Percentiles rank a stretch among this genome's conserved stretches.
Evolutionary conservation across 345 rosid genomes (phyloP).

Genomic region (Rubroshorea leprosula): DNA sequence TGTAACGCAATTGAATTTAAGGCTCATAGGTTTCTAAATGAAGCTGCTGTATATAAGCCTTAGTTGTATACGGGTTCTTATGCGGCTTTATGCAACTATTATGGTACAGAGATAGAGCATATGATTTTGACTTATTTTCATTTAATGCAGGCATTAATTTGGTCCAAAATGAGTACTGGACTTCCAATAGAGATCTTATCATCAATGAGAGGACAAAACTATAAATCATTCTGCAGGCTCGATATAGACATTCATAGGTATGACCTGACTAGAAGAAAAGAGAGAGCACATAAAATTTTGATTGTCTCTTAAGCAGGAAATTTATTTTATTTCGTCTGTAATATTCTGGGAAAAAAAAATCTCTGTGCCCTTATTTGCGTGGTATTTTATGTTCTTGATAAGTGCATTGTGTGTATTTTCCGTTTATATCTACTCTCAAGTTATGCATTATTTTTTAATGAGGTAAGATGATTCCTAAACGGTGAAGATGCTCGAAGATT

Average conservation of each 20-base stretch:
- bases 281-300: neutral
- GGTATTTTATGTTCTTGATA: neutral
- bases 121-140: slow-evolving; percentile 4
- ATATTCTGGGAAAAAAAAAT: too few species aligned
- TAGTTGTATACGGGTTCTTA: slow-evolving; percentile 6
- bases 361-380: neutral
- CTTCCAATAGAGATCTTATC: slow-evolving; percentile 92
- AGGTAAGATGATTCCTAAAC: neutral
- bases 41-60: slow-evolving; percentile 6
- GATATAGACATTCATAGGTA: slow-evolving; percentile 96
- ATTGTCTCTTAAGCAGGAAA: neutral
- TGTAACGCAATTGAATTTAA: slow-evolving; percentile 1
- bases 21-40: slow-evolving; percentile 3
- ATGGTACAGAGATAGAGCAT: neutral
- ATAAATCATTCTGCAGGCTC: slow-evolving; percentile 75
- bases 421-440: neutral
- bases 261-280: slow-evolving; percentile 14
- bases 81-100: slow-evolving; percentile 8
- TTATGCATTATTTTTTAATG: neutral
- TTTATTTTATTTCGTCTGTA: neutral
- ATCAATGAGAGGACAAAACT: slow-evolving; percentile 79
- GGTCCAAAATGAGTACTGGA: slow-evolving; percentile 99
- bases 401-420: neutral
- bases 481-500: neutral
- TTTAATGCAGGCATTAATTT: slow-evolving; percentile 78